Evolutionary conservation across 768 basidiomycete species (phyloP), one percentile per base, ranked within the genome.

Genomic region (Mrakia blollopis): DNA sequence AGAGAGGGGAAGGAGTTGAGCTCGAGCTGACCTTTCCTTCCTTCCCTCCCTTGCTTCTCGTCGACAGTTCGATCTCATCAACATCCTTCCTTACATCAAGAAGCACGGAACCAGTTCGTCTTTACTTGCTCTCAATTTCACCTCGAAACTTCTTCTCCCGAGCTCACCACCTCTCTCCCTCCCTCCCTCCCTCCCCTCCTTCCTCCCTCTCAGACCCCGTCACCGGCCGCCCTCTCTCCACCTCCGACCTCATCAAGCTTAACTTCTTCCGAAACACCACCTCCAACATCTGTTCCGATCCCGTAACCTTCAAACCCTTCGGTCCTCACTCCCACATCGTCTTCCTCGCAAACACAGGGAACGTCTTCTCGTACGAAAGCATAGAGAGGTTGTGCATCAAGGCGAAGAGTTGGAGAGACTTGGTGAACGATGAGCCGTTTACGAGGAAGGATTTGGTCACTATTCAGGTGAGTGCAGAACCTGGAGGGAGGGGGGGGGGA

Each of bases 231-330:
- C 83, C 84, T 25, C 79, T 86, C 39, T 79, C 83, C 0, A 82
- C 85, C 0, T 80, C 81, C 10, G 83, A 85, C 28, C 80, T 86
- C 61, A 81, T 85, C 82, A 84, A 84, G 80, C 82, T 86, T 68
- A 83, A 86, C 79, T 86, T 85, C 78, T 81, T 80, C 82, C 82
- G 83, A 76, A 83, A 82, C 77, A 62, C 73, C 16, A 39, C 57
- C 13, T n/a, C 32, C 13, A 71, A 76, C 69, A 57, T 47, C 54
- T 70, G 28, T 37, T 54, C 69, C 18, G 97, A 99, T 83, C 97
- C 97, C 0, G 94, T 99, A 62, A 93, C 94, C 4, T 99, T 96
- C 88, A 98, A 98, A 83, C 91, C 92, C 2, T 97, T 99, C 87
- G 94, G 88, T 82, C 91, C 96, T 79, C 96, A 98, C 83, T 95